A percentile compares a stretch with the other conserved stretches of the same genome.
Evolutionary conservation across 2,329 filamentous ascomycete genomes (phyloP).

Genomic region (Anisogramma anomala): DNA sequence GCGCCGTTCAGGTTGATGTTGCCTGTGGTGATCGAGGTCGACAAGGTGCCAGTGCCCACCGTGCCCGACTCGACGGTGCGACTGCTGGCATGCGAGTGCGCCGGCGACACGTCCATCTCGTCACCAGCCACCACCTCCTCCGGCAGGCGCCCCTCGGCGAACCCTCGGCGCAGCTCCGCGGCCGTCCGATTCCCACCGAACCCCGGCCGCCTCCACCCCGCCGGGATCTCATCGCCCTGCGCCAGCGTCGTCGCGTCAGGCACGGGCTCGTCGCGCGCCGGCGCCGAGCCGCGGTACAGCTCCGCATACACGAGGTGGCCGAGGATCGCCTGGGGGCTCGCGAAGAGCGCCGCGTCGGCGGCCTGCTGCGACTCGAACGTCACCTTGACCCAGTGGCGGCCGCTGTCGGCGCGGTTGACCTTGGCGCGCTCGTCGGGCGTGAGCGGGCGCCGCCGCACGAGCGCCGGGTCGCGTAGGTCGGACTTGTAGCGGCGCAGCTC

Average conservation of each 20-base stretch:
- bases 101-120: constrained; percentile 28
- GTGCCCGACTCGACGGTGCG: constrained; percentile 48
- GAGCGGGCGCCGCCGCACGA: constrained; percentile 53
- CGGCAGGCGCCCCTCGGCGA: constrained; percentile 25
- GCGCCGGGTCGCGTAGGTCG: constrained; percentile 60
- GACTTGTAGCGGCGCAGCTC: constrained; percentile 60
- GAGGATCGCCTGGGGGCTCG: constrained; percentile 60
- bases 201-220: constrained; percentile 16
- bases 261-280: constrained; percentile 51
- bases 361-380: constrained; percentile 66
- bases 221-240: constrained; percentile 16
- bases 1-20: constrained; percentile 12
- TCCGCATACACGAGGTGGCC: constrained; percentile 63
- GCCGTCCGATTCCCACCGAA: constrained; percentile 14
- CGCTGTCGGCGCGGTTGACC: constrained; percentile 71
- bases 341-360: constrained; percentile 56
- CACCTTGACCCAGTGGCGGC: constrained; percentile 84
- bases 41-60: constrained; percentile 31
- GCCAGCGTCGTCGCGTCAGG: constrained; percentile 36
- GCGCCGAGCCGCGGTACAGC: constrained; percentile 53
- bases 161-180: constrained; percentile 23
- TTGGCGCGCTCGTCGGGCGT: constrained; percentile 63
- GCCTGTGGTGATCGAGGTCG: constrained; percentile 30
- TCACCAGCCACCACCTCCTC: constrained; percentile 10
- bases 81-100: constrained; percentile 39